Conservation (phyloP, 129 eudicot genomes). For the Chrysanthemum lavandulifolium region DNA sequence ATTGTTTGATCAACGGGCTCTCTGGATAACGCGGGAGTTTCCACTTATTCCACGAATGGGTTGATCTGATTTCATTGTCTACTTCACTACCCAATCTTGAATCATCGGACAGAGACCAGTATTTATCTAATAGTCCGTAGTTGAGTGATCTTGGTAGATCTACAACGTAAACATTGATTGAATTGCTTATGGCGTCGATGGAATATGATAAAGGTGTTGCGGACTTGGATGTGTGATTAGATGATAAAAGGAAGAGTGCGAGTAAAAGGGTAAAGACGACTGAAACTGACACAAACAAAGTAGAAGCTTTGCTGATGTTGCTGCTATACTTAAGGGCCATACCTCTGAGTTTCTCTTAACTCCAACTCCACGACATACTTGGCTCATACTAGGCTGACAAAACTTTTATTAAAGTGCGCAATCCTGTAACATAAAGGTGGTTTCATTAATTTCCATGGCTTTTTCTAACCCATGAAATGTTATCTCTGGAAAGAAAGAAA, state of each 20-base stretch:
- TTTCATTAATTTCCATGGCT: no score
- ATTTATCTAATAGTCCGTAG: conserved; percentile 70
- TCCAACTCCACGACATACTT: no score
- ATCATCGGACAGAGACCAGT: conserved; percentile 73
- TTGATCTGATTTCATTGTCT: conserved; percentile 65
- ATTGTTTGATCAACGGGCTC: conserved; percentile 58
- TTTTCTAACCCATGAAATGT: no score
- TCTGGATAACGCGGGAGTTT: conserved; percentile 54
- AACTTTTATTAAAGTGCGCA: no score
- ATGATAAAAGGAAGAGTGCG: conserved; percentile 27
- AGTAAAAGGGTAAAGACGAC: conserved; percentile 27
- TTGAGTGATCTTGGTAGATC: conserved; percentile 88
- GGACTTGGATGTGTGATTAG: conserved; percentile 10
- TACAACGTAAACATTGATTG: conserved; percentile 63
- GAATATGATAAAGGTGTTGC: conserved; percentile 41
- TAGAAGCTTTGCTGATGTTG: conserved; percentile 18
- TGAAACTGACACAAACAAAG: conserved; percentile 30
- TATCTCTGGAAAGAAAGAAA: no score
- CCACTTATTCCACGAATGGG: conserved; percentile 21
- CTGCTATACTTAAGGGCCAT: conserved; percentile 29
- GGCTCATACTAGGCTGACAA: no score
- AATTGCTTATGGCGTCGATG: conserved; percentile 52
- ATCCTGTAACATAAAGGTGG: no score
- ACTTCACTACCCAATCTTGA: conserved; percentile 69
- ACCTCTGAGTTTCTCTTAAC: no score